Evolutionary conservation across 1,284 basidiomycete genomes (phyloP), one percentile per base, ranked within the genome.

Genomic region (Leucoagaricus sp.): DNA sequence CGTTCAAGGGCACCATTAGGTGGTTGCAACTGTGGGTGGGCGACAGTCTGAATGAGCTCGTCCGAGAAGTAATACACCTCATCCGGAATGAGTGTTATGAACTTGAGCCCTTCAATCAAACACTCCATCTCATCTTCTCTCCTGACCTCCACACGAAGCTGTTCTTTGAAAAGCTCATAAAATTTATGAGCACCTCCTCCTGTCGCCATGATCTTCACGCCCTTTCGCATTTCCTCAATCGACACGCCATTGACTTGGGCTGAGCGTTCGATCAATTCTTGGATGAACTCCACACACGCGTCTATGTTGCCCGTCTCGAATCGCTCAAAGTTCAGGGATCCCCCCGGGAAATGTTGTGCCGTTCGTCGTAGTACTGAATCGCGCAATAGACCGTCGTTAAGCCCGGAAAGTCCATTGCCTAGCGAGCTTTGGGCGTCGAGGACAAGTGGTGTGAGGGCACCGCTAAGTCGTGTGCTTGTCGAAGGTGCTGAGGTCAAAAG

Each of bases 21-120:
- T 4, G 40, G 19, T 5, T 53, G 33, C 17, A 40, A 34, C 28
- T 49, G 46, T 9, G 84, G 81, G 69, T 94, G 91, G 46, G 91
- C 89, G 26, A 94, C 87, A 52, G 85, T 88, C 72, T 93, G 89
- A 53, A 98, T 96, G 63, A 98, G 86, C 74, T 98, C 92, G 74
- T 99, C 97, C 45, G 95, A 97, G 77, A 98, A 99, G 82, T 90
- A 98, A 74, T 98, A 99, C 31, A 96, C 96, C 73, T 99, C 97
- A 74, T 97, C 90, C 29, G 96, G 96, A 59, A 99, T 97, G 68
- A 94, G 86, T 28, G 93, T 91, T 72, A 98, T 93, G 75, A 99
- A 99, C 72, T 95, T 94, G 67, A 99, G 81, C 15, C 97, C 97
- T 62, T 96, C 91, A 63, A 99, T 99, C 66, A 99, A 75, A 68